Conservation (phyloP, 192 early-diverging fungal genomes). For the Bifiguratus adelaidae region DNA sequence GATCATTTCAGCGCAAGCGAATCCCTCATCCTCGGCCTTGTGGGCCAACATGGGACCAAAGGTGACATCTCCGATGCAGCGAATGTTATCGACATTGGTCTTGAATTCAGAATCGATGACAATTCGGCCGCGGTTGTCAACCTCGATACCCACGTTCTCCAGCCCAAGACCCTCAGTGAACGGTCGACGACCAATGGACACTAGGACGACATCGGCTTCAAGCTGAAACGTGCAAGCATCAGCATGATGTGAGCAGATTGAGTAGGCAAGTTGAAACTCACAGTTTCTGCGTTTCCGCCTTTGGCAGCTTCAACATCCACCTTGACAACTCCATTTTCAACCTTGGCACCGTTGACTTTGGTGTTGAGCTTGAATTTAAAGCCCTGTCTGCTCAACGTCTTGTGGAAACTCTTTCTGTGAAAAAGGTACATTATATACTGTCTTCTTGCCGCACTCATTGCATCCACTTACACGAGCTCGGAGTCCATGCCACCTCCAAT, state of each 20-base stretch:
- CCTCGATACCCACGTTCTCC: conserved; percentile 82
- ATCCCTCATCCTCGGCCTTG: conserved; percentile 99
- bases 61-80: conserved; percentile 95
- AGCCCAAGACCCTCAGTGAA: conserved; percentile 88
- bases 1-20: conserved; percentile 93
- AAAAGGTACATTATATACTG: too few species aligned
- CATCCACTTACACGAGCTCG: conserved; percentile 67
- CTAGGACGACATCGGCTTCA: conserved; percentile 84
- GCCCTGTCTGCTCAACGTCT: conserved; percentile 87
- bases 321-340: conserved; percentile 75
- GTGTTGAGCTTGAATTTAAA: conserved; percentile 98
- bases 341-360: conserved; percentile 85
- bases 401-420: conserved; percentile 77
- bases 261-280: conserved; percentile 23
- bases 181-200: conserved; percentile 92
- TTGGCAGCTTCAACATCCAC: conserved; percentile 88
- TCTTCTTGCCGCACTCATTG: neutral
- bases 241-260: neutral
- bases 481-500: conserved; percentile 97
- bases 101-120: conserved; percentile 76
- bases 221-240: conserved; percentile 27
- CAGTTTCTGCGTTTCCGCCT: conserved; percentile 67
- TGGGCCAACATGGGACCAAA: conserved; percentile 98
- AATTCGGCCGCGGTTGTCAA: conserved; percentile 82
- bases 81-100: conserved; percentile 80